Base-by-base conservation (phyloP, 495 filamentous ascomycete species). In the Aspergillus saccharolyticus region DNA sequence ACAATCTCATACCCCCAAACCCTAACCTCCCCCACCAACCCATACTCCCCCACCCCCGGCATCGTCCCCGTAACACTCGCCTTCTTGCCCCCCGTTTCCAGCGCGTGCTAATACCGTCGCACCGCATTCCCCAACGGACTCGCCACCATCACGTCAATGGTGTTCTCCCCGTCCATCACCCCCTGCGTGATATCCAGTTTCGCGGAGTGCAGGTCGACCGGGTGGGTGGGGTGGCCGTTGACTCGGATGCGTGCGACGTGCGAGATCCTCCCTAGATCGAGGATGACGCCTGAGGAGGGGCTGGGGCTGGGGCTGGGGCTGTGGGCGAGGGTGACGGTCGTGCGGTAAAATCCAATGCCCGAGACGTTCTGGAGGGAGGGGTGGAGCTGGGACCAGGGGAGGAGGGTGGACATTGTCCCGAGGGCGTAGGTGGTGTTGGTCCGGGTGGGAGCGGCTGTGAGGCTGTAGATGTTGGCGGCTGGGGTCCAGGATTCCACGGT, bases 101-200 rank as follows among this genome's bases (percentile, higher is more conserved):
- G 28, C 10, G 16, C 1, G 7, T 14, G 42, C 39, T 17, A 54
- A 18, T 28, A 30, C 24, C 1, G 6, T 4, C 52, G 42, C 25
- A 54, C 6, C 10, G 12, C 52, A 54, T 54, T 54, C 19, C 52
- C 52, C 3, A 54, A 30, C 15, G 52, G 52, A 25, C 39, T 54
- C 17, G 17, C 21, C 22, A 54, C 25, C 1, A 54, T 20, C 3
- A 54, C 25, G 9, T 54, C 18, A 0, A 54, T 15, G 3, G 19
- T 18, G 20, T 54, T 54, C 42, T 3, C 1, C 21, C 52, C 42
- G 7, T 16, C 19, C 2, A 19, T 42, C 22, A 17, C 18, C 21
- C 16, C 28, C 18, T 20, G 7, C 17, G 18, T 18, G 44, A 46
- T 46, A 19, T 46, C 44, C 44, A n/a, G n/a, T n/a, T n/a, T 22